Evolutionary conservation across 495 filamentous ascomycete genomes (phyloP).

Genomic region (Penicillium ochrochloron): DNA sequence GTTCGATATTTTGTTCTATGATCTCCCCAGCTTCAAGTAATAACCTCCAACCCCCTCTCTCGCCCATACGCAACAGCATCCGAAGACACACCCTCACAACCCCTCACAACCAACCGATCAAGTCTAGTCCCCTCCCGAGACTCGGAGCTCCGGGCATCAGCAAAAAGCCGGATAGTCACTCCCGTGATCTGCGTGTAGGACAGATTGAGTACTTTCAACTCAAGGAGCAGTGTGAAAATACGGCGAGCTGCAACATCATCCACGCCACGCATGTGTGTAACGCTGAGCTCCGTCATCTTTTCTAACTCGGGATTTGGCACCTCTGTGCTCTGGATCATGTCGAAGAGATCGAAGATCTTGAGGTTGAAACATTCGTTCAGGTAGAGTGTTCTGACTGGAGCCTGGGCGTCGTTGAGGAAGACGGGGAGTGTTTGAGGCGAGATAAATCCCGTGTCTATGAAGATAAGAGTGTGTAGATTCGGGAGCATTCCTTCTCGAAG

Average conservation of each 20-base stretch:
- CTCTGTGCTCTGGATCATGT: conserved; percentile 5
- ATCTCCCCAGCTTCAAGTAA: conserved; percentile 16
- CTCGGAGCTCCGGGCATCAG: conserved; percentile 26
- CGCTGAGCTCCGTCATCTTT: conserved; percentile 36
- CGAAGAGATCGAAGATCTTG: conserved; percentile 12
- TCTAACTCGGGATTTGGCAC: conserved; percentile 12
- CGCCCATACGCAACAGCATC: conserved; percentile 48
- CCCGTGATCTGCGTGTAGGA: conserved; percentile 46
- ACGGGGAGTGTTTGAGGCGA: conserved; percentile 17
- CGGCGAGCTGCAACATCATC: conserved; percentile 26
- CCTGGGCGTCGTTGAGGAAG: conserved; percentile 28
- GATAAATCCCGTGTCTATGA: conserved; percentile 37
- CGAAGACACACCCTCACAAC: conserved; percentile 41
- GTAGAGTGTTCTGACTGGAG: conserved; percentile 35
- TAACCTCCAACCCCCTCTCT: conserved; percentile 36
- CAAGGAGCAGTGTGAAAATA: conserved; percentile 25
- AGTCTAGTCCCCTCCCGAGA: conserved; percentile 18
- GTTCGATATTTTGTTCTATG: not conserved
- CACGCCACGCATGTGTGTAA: conserved; percentile 30
- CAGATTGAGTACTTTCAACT: conserved; percentile 40
- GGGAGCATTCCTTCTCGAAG: conserved; percentile 22
- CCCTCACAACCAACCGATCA: conserved; percentile 33
- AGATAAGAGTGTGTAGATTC: conserved; percentile 39
- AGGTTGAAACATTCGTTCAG: conserved; percentile 37
- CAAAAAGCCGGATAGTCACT: conserved; percentile 37